A percentile compares a stretch with the other conserved stretches of the same genome.
These are phyloP conservation scores for Aplosporella prunicola DNA, from an alignment of 2,329 filamentous ascomycete genomes.

Conservation along the genomic window DNA sequence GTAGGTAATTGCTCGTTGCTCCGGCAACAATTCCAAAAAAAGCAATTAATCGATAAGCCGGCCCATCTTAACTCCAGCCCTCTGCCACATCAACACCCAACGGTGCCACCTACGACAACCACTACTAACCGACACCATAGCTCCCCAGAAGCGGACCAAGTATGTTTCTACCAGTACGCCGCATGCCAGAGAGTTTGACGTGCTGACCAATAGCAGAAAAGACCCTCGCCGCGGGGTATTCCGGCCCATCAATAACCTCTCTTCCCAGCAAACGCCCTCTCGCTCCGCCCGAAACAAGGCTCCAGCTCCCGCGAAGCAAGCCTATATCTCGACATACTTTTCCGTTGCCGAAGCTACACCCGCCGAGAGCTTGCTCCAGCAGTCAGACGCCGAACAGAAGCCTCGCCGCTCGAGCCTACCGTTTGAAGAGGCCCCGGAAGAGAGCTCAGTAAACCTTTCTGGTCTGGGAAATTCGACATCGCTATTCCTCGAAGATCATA, in stretches of 20 bases:
- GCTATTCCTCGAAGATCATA: constrained; percentile 24
- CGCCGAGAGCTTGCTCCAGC: too few relatives aligned
- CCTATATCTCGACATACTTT: background rate
- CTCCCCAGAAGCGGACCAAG: constrained; percentile 4
- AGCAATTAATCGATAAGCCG: too few relatives aligned
- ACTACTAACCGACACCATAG: background rate
- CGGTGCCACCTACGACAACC: background rate
- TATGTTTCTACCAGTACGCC: background rate
- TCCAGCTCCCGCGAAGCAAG: background rate
- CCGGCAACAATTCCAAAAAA: too few relatives aligned
- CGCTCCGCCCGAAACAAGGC: constrained; percentile 12
- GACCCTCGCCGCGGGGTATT: constrained; percentile 20
- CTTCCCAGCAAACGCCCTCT: constrained; percentile 24
- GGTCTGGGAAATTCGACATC: constrained; percentile 18
- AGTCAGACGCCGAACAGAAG: background rate
- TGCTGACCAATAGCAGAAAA: constrained; percentile 4
- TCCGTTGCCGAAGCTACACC: too few relatives aligned
- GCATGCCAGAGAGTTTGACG: background rate
- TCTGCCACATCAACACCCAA: constrained; percentile 3
- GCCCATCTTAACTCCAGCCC: too few relatives aligned
- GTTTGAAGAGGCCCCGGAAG: background rate
- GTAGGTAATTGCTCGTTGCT: too few relatives aligned
- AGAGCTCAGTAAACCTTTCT: constrained; percentile 13
- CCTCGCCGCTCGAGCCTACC: background rate
- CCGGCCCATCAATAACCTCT: constrained; percentile 25